These are phyloP conservation scores for Sequoia sempervirens DNA, from an alignment of 75 land plant species.

Conservation along the genomic window DNA sequence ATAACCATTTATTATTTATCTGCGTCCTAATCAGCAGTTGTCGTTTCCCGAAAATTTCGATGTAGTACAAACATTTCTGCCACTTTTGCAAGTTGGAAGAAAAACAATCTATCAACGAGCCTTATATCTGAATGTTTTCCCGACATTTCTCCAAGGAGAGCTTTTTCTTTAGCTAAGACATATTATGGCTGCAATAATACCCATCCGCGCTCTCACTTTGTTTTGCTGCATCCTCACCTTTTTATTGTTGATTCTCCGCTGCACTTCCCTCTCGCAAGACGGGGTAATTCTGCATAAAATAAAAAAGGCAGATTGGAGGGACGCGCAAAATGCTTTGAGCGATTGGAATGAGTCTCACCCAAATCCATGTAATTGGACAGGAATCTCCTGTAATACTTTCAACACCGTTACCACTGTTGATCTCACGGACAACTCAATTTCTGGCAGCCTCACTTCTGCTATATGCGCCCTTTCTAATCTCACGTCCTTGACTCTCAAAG, in stretches of 20 bases:
- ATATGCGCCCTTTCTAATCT: slow-evolving; percentile 12
- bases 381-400: background rate
- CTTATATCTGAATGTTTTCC: too few species aligned
- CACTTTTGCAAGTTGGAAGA: too few species aligned
- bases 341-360: background rate
- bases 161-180: too few species aligned
- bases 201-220: too few species aligned
- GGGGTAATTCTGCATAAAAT: background rate
- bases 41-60: too few species aligned
- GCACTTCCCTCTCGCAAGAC: background rate
- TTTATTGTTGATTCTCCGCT: too few species aligned
- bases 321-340: background rate
- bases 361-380: background rate
- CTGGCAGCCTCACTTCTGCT: background rate
- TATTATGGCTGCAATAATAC: background rate
- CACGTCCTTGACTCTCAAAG: background rate
- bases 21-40: too few species aligned
- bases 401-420: background rate
- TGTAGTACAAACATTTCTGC: too few species aligned
- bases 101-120: too few species aligned
- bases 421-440: background rate
- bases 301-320: background rate
- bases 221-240: background rate
- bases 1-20: too few species aligned
- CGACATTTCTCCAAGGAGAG: background rate